Conservation (phyloP, 139 green algal species). For the Desmodesmus armatus region DNA sequence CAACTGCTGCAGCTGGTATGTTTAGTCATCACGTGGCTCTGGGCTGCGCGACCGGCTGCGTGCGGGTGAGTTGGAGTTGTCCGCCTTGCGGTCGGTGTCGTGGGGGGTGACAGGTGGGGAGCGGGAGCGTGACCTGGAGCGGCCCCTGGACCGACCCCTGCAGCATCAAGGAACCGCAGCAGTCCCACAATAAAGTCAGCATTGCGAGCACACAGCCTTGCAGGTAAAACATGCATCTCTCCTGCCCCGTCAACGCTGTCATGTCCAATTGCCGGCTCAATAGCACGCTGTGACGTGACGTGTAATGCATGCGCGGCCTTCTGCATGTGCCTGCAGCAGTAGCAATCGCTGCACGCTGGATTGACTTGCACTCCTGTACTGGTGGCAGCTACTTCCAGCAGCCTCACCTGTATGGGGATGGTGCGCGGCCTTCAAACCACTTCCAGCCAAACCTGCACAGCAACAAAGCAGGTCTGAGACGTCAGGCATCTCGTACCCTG, state of each 20-base stretch:
- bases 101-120: constrained; percentile 41
- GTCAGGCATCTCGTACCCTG: no score
- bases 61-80: background rate
- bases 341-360: no score
- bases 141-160: background rate
- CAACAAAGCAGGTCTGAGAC: no score
- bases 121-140: constrained; percentile 29
- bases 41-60: background rate
- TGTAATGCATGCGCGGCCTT: no score
- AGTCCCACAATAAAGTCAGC: background rate
- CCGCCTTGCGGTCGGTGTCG: constrained; percentile 36
- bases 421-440: no score
- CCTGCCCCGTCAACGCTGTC: background rate
- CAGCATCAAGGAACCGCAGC: background rate
- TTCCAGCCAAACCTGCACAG: no score
- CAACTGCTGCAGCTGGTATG: background rate
- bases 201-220: background rate
- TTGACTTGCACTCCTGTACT: no score
- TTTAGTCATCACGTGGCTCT: background rate
- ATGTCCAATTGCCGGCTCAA: background rate
- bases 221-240: background rate
- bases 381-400: no score
- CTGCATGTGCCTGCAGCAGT: background rate
- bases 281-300: background rate
- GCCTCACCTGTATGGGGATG: no score